Percentiles rank a stretch among this genome's conserved stretches.
phyloP scores from a whole-genome alignment of 768 basidiomycete genomes.

The Termitomyces sp. region DNA sequence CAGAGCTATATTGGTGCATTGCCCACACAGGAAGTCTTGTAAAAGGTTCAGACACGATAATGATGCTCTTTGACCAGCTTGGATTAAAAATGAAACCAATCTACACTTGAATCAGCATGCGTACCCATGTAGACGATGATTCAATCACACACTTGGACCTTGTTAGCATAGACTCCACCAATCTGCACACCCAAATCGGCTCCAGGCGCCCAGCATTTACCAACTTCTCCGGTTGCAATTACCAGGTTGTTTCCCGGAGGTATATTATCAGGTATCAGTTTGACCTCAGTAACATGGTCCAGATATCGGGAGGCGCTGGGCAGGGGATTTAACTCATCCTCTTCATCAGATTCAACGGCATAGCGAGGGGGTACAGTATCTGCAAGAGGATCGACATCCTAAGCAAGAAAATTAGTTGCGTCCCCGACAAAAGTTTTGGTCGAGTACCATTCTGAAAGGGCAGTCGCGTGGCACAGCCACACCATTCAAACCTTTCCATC shows the following conservation, averaged over 20 bases:
- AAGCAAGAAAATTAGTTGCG: neutral
- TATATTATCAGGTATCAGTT: slow-evolving; percentile 30
- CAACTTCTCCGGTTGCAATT: slow-evolving; percentile 42
- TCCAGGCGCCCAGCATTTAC: slow-evolving; percentile 45
- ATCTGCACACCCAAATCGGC: slow-evolving; percentile 45
- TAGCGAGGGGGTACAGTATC: slow-evolving; percentile 55
- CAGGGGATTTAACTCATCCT: slow-evolving; percentile 51
- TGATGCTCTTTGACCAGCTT: slow-evolving; percentile 35
- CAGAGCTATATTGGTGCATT: slow-evolving; percentile 42
- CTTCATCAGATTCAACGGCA: slow-evolving; percentile 62
- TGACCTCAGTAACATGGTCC: slow-evolving; percentile 23
- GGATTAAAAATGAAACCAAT: slow-evolving; percentile 47
- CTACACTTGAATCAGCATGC: slow-evolving; percentile 21
- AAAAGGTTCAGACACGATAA: slow-evolving; percentile 50
- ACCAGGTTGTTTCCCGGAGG: slow-evolving; percentile 26
- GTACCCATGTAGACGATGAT: neutral
- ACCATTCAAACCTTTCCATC: slow-evolving; percentile 10
- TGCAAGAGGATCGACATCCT: slow-evolving; percentile 52
- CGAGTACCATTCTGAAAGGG: slow-evolving; percentile 11
- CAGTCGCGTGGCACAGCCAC: slow-evolving; percentile 7
- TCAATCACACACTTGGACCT: slow-evolving; percentile 33
- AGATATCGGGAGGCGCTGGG: slow-evolving; percentile 13
- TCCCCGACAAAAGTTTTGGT: neutral
- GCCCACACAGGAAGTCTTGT: slow-evolving; percentile 42
- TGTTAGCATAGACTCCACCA: slow-evolving; percentile 39